These are phyloP conservation scores for Botrytis paeoniae DNA, from an alignment of 2,329 filamentous ascomycete genomes.

Conservation along the genomic window DNA sequence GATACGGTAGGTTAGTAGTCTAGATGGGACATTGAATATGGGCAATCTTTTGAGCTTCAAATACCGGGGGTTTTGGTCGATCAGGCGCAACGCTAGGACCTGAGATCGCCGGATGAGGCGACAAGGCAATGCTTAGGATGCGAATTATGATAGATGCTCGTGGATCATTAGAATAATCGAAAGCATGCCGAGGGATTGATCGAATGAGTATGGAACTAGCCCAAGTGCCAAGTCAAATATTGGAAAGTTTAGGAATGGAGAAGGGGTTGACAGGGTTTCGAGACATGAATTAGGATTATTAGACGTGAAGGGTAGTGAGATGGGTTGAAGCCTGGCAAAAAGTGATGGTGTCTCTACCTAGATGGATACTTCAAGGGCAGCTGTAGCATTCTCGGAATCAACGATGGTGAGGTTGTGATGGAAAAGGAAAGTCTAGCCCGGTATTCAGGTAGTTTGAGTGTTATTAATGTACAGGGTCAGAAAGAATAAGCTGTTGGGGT, in stretches of 20 bases:
- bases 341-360: background rate
- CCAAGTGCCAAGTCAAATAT: background rate
- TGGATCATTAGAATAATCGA: background rate
- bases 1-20: constrained; percentile 2
- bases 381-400: background rate
- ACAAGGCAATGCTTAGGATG: constrained; percentile 29
- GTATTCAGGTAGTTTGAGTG: background rate
- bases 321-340: constrained; percentile 3
- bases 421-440: background rate
- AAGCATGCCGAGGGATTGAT: constrained; percentile 3
- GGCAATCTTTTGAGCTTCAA: constrained; percentile 17
- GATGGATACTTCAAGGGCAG: background rate
- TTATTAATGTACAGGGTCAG: background rate
- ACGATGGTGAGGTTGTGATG: background rate
- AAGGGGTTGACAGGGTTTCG: constrained; percentile 4
- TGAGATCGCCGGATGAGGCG: constrained; percentile 32
- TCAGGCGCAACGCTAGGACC: constrained; percentile 29
- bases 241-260: background rate
- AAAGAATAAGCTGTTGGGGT: constrained; percentile 1
- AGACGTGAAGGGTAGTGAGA: background rate
- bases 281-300: constrained; percentile 9
- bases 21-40: constrained; percentile 1
- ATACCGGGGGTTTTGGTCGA: constrained; percentile 22
- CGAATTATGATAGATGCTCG: constrained; percentile 14
- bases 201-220: background rate